Conservation (phyloP, 2,329 filamentous ascomycete species). For the Rhinocladiella similis region DNA sequence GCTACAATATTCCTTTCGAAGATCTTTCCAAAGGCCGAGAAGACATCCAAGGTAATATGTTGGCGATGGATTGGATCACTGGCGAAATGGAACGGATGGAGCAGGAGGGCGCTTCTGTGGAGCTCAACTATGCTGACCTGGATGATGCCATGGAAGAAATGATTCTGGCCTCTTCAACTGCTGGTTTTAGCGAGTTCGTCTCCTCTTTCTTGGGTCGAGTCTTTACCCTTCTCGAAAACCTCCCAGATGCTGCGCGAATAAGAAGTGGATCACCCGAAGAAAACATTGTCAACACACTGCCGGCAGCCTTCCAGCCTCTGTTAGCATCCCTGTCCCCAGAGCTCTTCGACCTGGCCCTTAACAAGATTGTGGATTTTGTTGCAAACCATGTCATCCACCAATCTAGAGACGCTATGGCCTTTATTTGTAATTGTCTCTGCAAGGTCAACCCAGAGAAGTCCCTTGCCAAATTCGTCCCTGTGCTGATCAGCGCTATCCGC, state of each 20-base stretch:
- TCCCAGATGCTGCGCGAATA: slow-evolving; percentile 85
- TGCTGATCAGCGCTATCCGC: slow-evolving; percentile 86
- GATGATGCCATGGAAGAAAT: slow-evolving; percentile 82
- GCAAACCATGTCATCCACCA: slow-evolving; percentile 95
- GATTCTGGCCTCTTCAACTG: slow-evolving; percentile 90
- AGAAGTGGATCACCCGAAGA: slow-evolving; percentile 92
- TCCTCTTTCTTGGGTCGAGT: slow-evolving; percentile 88
- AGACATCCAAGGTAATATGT: slow-evolving; percentile 68
- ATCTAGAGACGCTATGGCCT: slow-evolving; percentile 95
- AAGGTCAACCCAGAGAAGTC: slow-evolving; percentile 95
- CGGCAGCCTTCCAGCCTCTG: slow-evolving; percentile 84
- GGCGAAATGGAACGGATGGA: slow-evolving; percentile 94
- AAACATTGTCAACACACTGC: slow-evolving; percentile 92
- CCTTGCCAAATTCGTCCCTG: slow-evolving; percentile 83
- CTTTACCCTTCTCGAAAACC: slow-evolving; percentile 91
- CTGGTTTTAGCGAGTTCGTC: slow-evolving; percentile 89
- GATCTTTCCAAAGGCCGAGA: slow-evolving; percentile 71
- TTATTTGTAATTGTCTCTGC: slow-evolving; percentile 94
- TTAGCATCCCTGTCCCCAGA: slow-evolving; percentile 90
- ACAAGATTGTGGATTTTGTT: slow-evolving; percentile 90
- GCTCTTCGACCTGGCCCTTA: slow-evolving; percentile 85
- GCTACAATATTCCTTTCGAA: slow-evolving; percentile 91
- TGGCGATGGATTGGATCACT: slow-evolving; percentile 92
- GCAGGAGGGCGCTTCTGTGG: slow-evolving; percentile 76
- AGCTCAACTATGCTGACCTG: slow-evolving; percentile 84